Conservation (phyloP, 441 rosid species). For the Erysimum cheiri region DNA sequence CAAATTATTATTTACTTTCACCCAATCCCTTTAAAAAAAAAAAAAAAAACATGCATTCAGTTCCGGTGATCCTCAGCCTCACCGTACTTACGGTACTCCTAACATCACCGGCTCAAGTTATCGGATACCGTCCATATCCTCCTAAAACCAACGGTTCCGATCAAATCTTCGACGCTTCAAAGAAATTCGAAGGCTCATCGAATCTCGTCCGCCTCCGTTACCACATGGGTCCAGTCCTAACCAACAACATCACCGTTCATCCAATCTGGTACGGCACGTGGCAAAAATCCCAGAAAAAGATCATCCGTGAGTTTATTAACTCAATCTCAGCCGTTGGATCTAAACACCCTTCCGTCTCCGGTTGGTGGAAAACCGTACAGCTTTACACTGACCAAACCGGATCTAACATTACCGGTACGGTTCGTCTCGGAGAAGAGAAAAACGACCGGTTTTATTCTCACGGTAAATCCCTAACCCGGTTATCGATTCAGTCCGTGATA, state of each 20-base stretch:
- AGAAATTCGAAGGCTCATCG: conserved; percentile 97
- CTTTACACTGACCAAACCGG: conserved; percentile 94
- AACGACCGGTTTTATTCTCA: conserved; percentile 91
- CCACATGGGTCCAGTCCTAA: conserved; percentile 97
- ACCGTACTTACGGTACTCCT: conserved; percentile 45
- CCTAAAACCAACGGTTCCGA: conserved; percentile 62
- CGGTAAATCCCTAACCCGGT: conserved; percentile 81
- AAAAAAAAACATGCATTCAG: conserved; percentile 49
- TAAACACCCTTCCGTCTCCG: conserved; percentile 74
- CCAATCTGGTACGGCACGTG: conserved; percentile 95
- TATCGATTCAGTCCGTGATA: conserved; percentile 87
- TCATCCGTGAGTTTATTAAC: conserved; percentile 85
- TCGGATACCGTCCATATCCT: conserved; percentile 88
- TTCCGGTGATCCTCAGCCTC: conserved; percentile 46
- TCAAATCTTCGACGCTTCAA: conserved; percentile 57
- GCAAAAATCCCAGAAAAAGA: conserved; percentile 73
- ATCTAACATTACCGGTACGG: conserved; percentile 69
- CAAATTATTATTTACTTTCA: conserved; percentile 34
- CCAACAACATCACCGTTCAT: conserved; percentile 84
- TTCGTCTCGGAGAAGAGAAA: conserved; percentile 70
- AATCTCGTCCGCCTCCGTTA: conserved; percentile 83
- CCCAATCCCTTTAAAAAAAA: not conserved
- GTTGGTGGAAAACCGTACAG: conserved; percentile 94
- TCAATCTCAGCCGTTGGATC: conserved; percentile 72
- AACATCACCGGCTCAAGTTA: conserved; percentile 37